Base-by-base conservation (phyloP, 495 filamentous ascomycete genomes). In the Aspergillus campestris region DNA sequence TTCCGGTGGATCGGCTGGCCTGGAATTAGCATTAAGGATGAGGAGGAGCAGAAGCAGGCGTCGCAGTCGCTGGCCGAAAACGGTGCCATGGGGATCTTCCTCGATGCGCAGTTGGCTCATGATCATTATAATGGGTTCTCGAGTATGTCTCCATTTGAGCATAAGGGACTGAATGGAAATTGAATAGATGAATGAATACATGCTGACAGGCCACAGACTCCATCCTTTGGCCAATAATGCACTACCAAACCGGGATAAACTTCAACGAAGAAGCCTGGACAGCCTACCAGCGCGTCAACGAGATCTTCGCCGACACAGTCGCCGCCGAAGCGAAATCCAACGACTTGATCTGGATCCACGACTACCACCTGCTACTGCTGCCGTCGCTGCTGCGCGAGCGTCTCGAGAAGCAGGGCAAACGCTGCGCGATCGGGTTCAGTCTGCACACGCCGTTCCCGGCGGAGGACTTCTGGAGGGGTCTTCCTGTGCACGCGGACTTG, bases 1-100 rank as follows among this genome's bases (percentile, higher is more conserved):
- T 94, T 95, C 65, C 79, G 82, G 50, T 95, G 89, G 89, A 94
- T 94, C 62, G 89, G 89, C 29, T 95, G 89, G 89, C 89, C 89
- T 0, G 89, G 89, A 5, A 64, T 89, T 11, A 82, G 90, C 39
- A 58, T 67, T 15, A 58, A 53, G 35, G 60, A 69, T 7, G 36
- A 29, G 2, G 44, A 43, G 27, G 67, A 80, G 3, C 68, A 70
- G 24, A 66, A 73, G 30, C 49, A 72, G 24, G 73, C 80, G 11
- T 57, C 55, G 11, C 46, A 64, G 13, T 61, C 62, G 11, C 50
- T 80, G 47, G 59, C 60, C 5, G 66, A 74, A 29, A 72, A 79
- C 42, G 62, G 72, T 50, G 76, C 77, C 0, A 57, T 75, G 3
- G 71, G 75, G 0, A 65, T 81, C 41, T 80, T 80, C 50, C 58